Percentiles rank a stretch among this genome's conserved stretches.
Evolutionary conservation across 2,329 filamentous ascomycete species (phyloP).

Genomic region (Beauveria brongniartii): DNA sequence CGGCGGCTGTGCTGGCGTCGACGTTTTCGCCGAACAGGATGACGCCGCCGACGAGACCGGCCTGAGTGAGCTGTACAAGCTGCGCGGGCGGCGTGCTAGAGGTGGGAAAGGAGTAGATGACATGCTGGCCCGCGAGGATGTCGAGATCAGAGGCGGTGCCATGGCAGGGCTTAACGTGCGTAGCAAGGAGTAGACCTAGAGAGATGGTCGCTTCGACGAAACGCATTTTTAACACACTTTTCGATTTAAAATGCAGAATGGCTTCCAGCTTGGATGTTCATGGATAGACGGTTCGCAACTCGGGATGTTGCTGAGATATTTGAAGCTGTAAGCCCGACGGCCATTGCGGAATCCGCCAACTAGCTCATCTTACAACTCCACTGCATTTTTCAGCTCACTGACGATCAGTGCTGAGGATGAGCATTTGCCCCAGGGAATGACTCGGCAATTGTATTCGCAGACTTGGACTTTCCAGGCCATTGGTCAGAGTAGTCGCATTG

Average conservation of each 20-base stretch:
- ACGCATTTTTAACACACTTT: background rate
- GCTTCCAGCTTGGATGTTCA: too few relatives aligned
- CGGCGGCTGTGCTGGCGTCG: conserved; percentile 26
- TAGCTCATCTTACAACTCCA: background rate
- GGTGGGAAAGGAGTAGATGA: conserved; percentile 16
- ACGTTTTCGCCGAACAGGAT: conserved; percentile 18
- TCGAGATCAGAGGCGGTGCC: conserved; percentile 4
- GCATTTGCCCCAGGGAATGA: background rate
- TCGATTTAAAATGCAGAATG: background rate
- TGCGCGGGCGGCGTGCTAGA: conserved; percentile 12
- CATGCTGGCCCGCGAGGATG: conserved; percentile 16
- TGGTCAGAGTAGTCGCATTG: background rate
- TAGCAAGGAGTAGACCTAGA: background rate
- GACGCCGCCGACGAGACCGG: conserved; percentile 15
- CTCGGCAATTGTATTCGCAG: background rate
- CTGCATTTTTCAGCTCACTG: background rate
- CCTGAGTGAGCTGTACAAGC: conserved; percentile 12
- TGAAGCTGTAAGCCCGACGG: background rate
- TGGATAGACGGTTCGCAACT: too few relatives aligned
- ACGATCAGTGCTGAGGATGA: background rate
- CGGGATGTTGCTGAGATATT: background rate
- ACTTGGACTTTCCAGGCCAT: background rate
- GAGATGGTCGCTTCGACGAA: background rate
- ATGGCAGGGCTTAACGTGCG: background rate
- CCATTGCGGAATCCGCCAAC: background rate